Evolutionary conservation across 108 stramenopile species (phyloP).

Genomic region (Skeletonema grethae): DNA sequence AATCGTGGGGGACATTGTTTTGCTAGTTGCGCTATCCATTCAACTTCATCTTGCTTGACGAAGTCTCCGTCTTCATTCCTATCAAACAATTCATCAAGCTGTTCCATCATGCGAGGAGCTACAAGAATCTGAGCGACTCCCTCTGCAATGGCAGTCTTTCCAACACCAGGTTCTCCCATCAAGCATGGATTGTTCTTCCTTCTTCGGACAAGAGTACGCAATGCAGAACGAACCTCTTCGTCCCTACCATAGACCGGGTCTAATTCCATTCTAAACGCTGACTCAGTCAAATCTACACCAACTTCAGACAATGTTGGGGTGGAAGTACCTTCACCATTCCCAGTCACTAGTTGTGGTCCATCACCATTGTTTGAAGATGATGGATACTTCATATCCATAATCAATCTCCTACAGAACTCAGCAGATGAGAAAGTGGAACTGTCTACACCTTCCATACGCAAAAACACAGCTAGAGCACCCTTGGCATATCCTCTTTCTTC

Average conservation of each 20-base stretch:
- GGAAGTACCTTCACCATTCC: constrained; percentile 24
- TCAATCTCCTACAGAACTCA: constrained; percentile 67
- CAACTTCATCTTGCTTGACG: constrained; percentile 35
- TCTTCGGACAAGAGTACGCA: constrained; percentile 94
- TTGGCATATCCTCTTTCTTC: constrained; percentile 44
- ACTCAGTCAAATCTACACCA: constrained; percentile 93
- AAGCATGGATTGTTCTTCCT: constrained; percentile 99
- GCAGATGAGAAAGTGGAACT: constrained; percentile 44
- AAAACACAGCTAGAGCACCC: constrained; percentile 63
- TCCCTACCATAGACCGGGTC: constrained; percentile 99
- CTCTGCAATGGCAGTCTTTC: constrained; percentile 98
- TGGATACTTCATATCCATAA: constrained; percentile 61
- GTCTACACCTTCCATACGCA: constrained; percentile 63
- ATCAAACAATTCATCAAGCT: constrained; percentile 54
- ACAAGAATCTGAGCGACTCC: constrained; percentile 90
- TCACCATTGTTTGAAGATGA: constrained; percentile 18
- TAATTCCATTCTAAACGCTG: constrained; percentile 75
- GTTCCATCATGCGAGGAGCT: constrained; percentile 75
- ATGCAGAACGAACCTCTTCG: constrained; percentile 94
- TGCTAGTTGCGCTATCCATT: constrained; percentile 57
- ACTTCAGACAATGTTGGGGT: constrained; percentile 71
- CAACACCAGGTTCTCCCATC: constrained; percentile 98
- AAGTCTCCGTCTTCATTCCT: constrained; percentile 47
- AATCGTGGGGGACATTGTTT: constrained; percentile 77
- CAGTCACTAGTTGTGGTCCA: constrained; percentile 62